Conservation (phyloP, 345 rosid genomes). For the Camelina sativa region DNA sequence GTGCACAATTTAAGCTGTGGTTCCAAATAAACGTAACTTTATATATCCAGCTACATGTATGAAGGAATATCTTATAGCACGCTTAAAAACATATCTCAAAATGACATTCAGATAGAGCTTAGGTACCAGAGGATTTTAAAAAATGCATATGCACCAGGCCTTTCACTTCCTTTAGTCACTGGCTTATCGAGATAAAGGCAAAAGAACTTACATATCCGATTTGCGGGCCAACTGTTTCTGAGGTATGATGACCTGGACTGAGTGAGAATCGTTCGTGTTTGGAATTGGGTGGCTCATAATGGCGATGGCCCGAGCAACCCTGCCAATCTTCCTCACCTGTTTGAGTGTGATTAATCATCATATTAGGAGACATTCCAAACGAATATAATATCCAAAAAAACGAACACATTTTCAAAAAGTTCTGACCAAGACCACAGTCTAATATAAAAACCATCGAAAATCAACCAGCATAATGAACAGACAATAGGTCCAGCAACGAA, state of each 20-base stretch:
- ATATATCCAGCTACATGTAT: background rate
- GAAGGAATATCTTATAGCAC: constrained; percentile 7
- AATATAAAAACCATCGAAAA: background rate
- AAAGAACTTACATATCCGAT: constrained; percentile 75
- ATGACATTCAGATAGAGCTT: background rate
- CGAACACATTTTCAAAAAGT: background rate
- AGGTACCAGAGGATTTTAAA: constrained; percentile 4
- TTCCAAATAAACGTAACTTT: background rate
- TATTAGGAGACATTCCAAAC: background rate
- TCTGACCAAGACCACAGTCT: constrained; percentile 10
- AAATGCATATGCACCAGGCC: background rate
- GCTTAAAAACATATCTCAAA: background rate
- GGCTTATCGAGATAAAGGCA: constrained; percentile 5
- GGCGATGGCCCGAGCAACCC: constrained; percentile 93
- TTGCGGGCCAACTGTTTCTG: constrained; percentile 94
- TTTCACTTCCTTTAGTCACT: background rate
- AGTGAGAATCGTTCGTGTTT: constrained; percentile 79
- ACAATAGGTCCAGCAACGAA: background rate
- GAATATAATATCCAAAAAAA: constrained; percentile 4
- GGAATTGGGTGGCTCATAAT: constrained; percentile 97
- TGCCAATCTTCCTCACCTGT: constrained; percentile 89
- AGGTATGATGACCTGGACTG: constrained; percentile 90
- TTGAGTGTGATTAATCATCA: constrained; percentile 32
- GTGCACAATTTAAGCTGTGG: background rate
- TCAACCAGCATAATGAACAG: background rate